A percentile compares a stretch with the other conserved stretches of the same genome.
Evolutionary conservation across 441 rosid genomes (phyloP).

Genomic region (Dalechampia spathulata): DNA sequence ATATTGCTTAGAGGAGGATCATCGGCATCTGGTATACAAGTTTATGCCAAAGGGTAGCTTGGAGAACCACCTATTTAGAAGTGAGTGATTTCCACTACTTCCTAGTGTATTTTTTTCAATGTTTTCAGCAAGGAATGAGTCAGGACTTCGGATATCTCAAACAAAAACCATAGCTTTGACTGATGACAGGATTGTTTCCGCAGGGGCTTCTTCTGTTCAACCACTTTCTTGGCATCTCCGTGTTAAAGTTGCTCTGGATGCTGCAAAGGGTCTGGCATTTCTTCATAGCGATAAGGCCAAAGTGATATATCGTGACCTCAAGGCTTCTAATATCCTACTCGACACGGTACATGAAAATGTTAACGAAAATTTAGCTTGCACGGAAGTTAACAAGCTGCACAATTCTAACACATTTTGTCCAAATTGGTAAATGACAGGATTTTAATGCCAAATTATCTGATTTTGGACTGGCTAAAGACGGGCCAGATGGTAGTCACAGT

Average conservation of each 20-base stretch:
- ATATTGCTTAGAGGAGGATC: too few relatives aligned
- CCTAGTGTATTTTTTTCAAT: neutral
- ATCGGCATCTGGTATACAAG: slow-evolving; percentile 77
- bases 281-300: slow-evolving; percentile 78
- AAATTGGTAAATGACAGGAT: slow-evolving; percentile 32
- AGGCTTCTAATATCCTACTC: slow-evolving; percentile 76
- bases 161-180: too few relatives aligned
- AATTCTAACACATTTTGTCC: slow-evolving; percentile 11
- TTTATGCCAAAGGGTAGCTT: slow-evolving; percentile 93
- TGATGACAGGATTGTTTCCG: too few relatives aligned
- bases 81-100: slow-evolving; percentile 15
- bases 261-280: slow-evolving; percentile 88
- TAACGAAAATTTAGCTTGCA: too few relatives aligned
- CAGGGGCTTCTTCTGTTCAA: slow-evolving; percentile 56
- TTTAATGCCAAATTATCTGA: slow-evolving; percentile 84
- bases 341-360: slow-evolving; percentile 48
- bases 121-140: too few relatives aligned
- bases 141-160: too few relatives aligned
- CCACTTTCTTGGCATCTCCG: slow-evolving; percentile 80
- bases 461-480: slow-evolving; percentile 94
- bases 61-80: slow-evolving; percentile 75
- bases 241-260: slow-evolving; percentile 73
- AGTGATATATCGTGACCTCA: slow-evolving; percentile 88
- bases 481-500: slow-evolving; percentile 77
- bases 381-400: too few relatives aligned